phyloP scores from a whole-genome alignment of 352 stramenopile species.

The Pythium guiyangense region DNA sequence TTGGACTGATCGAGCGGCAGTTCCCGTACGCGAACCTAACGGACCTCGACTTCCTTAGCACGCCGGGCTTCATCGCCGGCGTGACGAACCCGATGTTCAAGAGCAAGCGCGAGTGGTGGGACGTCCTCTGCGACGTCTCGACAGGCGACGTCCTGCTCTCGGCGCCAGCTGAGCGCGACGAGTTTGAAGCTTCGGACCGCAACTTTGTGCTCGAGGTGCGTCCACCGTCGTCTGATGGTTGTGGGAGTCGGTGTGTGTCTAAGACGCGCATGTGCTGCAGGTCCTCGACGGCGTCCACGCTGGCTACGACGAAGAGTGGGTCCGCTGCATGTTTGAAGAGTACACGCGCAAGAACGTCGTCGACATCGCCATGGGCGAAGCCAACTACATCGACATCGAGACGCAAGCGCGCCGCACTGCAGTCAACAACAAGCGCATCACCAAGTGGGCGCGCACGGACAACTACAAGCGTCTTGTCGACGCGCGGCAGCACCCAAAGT shows the following conservation, averaged over 20 bases:
- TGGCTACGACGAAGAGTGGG: conserved; percentile 83
- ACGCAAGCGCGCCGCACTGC: conserved; percentile 67
- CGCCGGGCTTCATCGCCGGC: conserved; percentile 83
- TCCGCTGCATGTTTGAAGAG: conserved; percentile 86
- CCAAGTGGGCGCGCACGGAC: conserved; percentile 80
- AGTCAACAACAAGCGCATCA: conserved; percentile 87
- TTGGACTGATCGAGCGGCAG: conserved; percentile 73
- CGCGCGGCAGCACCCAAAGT: conserved; percentile 33
- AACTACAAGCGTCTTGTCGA: conserved; percentile 84
- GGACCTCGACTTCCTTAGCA: conserved; percentile 82
- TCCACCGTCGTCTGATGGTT: no score
- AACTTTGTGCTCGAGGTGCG: conserved; percentile 71
- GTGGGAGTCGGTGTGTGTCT: no score
- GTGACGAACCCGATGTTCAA: conserved; percentile 93
- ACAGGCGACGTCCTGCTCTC: conserved; percentile 73
- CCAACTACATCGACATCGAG: conserved; percentile 73
- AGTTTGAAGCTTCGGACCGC: conserved; percentile 63
- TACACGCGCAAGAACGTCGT: conserved; percentile 85
- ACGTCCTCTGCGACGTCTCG: conserved; percentile 86
- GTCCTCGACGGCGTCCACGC: conserved; percentile 75
- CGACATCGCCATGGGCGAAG: conserved; percentile 72
- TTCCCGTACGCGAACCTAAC: conserved; percentile 89
- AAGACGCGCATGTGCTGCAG: no score
- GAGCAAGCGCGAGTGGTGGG: conserved; percentile 89
- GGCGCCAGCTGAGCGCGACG: conserved; percentile 55